A percentile compares a stretch with the other conserved stretches of the same genome.
Conservation (phyloP, 169 alveolate genomes). For the Sarcocystis neurona region DNA sequence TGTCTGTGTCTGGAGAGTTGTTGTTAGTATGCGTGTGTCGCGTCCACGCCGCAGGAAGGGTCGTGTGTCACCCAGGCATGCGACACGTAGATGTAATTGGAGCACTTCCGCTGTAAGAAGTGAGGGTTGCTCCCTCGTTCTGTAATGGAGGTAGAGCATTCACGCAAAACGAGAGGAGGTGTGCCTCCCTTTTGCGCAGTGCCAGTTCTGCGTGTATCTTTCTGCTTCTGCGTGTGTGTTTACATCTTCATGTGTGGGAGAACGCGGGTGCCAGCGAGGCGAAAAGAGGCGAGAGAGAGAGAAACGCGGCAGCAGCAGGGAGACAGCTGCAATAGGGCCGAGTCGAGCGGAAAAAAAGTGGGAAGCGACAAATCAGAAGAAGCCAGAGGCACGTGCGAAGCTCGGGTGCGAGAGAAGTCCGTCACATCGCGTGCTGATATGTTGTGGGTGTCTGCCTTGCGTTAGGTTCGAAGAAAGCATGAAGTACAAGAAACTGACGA, state of each 20-base stretch:
- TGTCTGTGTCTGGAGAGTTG: too few species aligned
- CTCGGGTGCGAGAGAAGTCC: background rate
- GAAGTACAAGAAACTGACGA: conserved; percentile 99
- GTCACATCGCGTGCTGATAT: background rate
- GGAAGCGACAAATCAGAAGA: background rate
- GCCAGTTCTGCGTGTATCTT: background rate
- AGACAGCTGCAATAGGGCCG: background rate
- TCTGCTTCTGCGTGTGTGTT: too few species aligned
- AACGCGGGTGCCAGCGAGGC: background rate
- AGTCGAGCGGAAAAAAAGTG: background rate
- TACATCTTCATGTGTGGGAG: background rate
- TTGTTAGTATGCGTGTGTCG: too few species aligned
- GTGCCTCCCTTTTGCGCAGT: too few species aligned
- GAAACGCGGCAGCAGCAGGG: background rate
- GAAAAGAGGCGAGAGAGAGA: background rate
- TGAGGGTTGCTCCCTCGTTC: too few species aligned
- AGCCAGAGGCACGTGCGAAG: background rate
- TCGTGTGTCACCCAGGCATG: too few species aligned
- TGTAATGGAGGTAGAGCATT: too few species aligned
- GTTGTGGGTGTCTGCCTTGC: background rate
- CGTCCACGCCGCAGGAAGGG: too few species aligned
- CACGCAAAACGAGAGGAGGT: too few species aligned
- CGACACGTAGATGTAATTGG: too few species aligned
- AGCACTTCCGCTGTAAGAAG: too few species aligned
- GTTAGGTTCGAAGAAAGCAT: conserved; percentile 98